Percentiles rank a stretch among this genome's conserved stretches.
These are phyloP conservation scores for Myriangium duriaei DNA, from an alignment of 2,329 filamentous ascomycete genomes.

Conservation along the genomic window DNA sequence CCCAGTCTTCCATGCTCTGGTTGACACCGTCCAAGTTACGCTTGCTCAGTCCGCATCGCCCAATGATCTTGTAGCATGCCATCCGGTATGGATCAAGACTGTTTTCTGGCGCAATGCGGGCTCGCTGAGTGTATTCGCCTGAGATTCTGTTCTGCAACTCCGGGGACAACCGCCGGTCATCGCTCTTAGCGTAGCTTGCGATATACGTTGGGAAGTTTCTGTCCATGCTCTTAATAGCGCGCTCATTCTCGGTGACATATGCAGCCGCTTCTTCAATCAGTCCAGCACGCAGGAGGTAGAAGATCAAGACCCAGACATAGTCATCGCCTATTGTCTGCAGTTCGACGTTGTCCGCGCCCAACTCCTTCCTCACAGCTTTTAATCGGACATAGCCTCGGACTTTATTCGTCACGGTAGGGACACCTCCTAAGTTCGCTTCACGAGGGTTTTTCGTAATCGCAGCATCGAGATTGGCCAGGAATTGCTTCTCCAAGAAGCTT, in stretches of 20 bases:
- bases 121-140: constrained; percentile 77
- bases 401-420: constrained; percentile 79
- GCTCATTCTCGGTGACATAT: constrained; percentile 70
- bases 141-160: constrained; percentile 79
- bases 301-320: constrained; percentile 87
- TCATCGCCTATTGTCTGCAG: constrained; percentile 68
- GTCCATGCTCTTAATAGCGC: constrained; percentile 79
- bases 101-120: constrained; percentile 71
- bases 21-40: constrained; percentile 46
- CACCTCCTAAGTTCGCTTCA: constrained; percentile 79
- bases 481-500: constrained; percentile 66
- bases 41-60: constrained; percentile 52
- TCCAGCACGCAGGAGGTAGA: constrained; percentile 78
- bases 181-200: constrained; percentile 64
- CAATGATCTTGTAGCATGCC: constrained; percentile 96
- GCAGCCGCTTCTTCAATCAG: constrained; percentile 71
- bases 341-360: constrained; percentile 68
- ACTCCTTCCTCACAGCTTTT: constrained; percentile 64
- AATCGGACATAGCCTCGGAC: constrained; percentile 85
- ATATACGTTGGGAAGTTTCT: constrained; percentile 83
- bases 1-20: constrained; percentile 52
- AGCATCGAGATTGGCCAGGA: constrained; percentile 63
- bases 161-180: constrained; percentile 63
- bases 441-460: constrained; percentile 71
- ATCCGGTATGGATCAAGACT: constrained; percentile 89